Conservation (phyloP, 1,139 yeast genomes). For the Zygosaccharomyces sapae region DNA sequence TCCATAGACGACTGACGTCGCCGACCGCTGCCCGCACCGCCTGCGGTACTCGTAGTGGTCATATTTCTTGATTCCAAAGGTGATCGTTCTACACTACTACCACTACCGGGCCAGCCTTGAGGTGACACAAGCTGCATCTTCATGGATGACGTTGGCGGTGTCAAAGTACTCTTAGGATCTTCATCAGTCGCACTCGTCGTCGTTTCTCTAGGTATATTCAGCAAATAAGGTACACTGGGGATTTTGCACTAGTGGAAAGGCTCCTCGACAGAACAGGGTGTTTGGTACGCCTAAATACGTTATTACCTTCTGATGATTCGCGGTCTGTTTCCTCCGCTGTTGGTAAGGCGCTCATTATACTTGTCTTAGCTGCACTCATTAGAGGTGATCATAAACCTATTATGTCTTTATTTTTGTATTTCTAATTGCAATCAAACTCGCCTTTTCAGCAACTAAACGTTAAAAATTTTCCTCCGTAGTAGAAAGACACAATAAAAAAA, state of each 20-base stretch:
- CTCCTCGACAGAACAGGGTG: constrained; percentile 12
- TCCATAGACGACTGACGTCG: constrained; percentile 20
- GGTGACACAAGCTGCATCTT: constrained; percentile 11
- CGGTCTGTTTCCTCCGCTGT: constrained; percentile 6
- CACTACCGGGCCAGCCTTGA: constrained; percentile 8
- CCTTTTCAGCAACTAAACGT: constrained; percentile 5
- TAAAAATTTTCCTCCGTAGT: neutral
- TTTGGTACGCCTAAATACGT: constrained; percentile 1
- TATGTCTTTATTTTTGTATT: neutral
- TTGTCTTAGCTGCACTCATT: constrained; percentile 16
- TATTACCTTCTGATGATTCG: neutral
- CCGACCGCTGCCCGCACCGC: neutral
- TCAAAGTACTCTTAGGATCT: constrained; percentile 7
- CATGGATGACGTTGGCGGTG: constrained; percentile 13
- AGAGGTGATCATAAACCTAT: neutral
- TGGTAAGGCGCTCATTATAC: constrained; percentile 10
- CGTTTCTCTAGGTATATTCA: constrained; percentile 9
- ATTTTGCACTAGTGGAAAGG: constrained; percentile 5
- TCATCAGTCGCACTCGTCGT: constrained; percentile 4
- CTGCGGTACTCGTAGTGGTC: neutral
- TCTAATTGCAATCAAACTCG: neutral
- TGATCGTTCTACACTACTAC: constrained; percentile 7
- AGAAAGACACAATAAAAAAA: neutral
- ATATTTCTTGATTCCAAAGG: constrained; percentile 3
- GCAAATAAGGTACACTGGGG: constrained; percentile 14